phyloP scores from a whole-genome alignment of 2,329 filamentous ascomycete species.

The Graphilbum fragrans region DNA sequence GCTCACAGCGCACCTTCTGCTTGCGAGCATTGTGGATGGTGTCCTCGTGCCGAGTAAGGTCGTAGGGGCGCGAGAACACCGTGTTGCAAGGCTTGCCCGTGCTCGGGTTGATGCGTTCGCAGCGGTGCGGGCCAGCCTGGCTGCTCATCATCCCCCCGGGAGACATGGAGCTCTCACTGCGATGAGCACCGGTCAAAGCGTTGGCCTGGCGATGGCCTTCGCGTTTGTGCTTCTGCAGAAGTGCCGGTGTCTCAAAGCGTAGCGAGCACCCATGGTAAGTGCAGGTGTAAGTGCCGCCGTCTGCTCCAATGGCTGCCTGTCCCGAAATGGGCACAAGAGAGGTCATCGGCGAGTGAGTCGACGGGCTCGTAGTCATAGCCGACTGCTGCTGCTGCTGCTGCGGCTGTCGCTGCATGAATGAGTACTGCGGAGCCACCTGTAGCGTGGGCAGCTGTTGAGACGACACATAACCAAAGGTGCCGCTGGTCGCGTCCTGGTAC shows the following conservation, averaged over 20 bases:
- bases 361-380: constrained; percentile 1
- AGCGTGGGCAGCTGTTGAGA: constrained; percentile 19
- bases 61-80: constrained; percentile 89
- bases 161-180: constrained; percentile 25
- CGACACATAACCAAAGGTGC: neutral
- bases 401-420: constrained; percentile 27
- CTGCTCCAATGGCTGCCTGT: constrained; percentile 32
- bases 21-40: constrained; percentile 94
- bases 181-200: constrained; percentile 27
- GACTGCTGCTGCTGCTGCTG: constrained; percentile 1
- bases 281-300: constrained; percentile 87
- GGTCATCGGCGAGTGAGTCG: constrained; percentile 4
- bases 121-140: constrained; percentile 87
- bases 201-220: constrained; percentile 78
- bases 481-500: no score
- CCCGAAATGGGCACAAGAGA: constrained; percentile 6
- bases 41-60: constrained; percentile 90
- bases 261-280: constrained; percentile 84
- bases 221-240: constrained; percentile 90
- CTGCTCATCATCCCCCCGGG: constrained; percentile 56
- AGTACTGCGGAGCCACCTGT: constrained; percentile 37
- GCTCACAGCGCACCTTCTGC: constrained; percentile 83
- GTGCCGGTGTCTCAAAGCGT: constrained; percentile 76
- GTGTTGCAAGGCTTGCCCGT: constrained; percentile 93
- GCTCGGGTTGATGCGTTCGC: constrained; percentile 84